phyloP scores from a whole-genome alignment of 305 asterid species.

The Solanum hybrid region DNA sequence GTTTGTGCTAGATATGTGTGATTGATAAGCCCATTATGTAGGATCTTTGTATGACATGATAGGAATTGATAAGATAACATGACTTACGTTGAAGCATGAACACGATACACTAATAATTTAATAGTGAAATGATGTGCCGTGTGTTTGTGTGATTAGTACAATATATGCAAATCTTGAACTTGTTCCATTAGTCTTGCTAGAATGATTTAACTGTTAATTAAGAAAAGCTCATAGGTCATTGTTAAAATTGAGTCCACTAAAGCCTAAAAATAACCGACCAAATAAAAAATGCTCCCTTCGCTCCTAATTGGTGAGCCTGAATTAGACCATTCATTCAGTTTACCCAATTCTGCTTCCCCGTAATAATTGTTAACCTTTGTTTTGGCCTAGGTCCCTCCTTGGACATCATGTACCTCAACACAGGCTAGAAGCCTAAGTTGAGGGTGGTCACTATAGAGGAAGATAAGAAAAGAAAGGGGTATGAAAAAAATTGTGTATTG shows the following conservation, averaged over 20 bases:
- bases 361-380: background rate
- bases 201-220: background rate
- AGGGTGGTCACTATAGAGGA: background rate
- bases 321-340: background rate
- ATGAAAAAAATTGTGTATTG: background rate
- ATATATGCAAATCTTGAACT: background rate
- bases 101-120: background rate
- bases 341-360: background rate
- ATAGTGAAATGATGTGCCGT: background rate
- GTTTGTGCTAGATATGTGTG: background rate
- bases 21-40: background rate
- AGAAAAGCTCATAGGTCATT: background rate
- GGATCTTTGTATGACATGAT: background rate
- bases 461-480: background rate
- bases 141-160: background rate
- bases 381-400: background rate
- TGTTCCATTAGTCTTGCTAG: background rate
- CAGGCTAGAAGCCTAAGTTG: background rate
- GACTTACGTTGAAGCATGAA: background rate
- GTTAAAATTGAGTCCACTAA: background rate
- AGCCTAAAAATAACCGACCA: background rate
- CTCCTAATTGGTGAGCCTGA: background rate
- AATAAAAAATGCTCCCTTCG: background rate
- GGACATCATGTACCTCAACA: background rate
- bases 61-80: background rate